Conservation (phyloP, 2,329 filamentous ascomycete genomes). For the Colletotrichum cordylinicola region DNA sequence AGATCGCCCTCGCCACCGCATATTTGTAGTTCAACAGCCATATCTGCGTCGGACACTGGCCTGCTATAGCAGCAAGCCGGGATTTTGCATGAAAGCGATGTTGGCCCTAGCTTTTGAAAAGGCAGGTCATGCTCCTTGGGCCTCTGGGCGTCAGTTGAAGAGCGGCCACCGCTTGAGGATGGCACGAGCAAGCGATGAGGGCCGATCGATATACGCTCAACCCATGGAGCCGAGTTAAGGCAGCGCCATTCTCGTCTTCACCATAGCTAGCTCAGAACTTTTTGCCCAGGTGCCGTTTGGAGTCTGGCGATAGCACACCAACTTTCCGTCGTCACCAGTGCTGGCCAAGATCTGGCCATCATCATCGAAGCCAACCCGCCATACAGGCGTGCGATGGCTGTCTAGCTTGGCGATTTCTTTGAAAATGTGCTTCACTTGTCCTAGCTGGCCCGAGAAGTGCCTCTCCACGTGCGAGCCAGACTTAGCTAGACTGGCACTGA, state of each 20-base stretch:
- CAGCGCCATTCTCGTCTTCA: slow-evolving; percentile 59
- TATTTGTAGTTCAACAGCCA: neutral
- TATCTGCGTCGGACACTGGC: neutral
- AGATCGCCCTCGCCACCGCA: neutral
- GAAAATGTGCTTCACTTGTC: slow-evolving; percentile 68
- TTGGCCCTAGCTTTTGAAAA: neutral
- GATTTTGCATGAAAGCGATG: neutral
- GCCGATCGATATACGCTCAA: neutral
- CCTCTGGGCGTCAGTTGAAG: neutral
- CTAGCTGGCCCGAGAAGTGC: slow-evolving; percentile 62
- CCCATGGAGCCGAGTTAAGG: slow-evolving; percentile 31
- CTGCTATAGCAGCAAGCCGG: neutral
- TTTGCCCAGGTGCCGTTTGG: slow-evolving; percentile 64
- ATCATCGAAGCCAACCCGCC: slow-evolving; percentile 75
- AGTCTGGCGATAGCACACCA: slow-evolving; percentile 66
- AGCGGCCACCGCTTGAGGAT: neutral
- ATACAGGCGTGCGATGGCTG: slow-evolving; percentile 73
- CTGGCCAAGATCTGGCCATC: slow-evolving; percentile 76
- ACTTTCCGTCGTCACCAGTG: slow-evolving; percentile 76
- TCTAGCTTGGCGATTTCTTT: slow-evolving; percentile 72
- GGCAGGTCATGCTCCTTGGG: neutral
- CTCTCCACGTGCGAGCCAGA: slow-evolving; percentile 52
- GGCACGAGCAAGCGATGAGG: neutral
- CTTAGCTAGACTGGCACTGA: slow-evolving; percentile 60
- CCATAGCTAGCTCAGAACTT: slow-evolving; percentile 64